A percentile compares a stretch with the other conserved stretches of the same genome.
phyloP scores from a whole-genome alignment of 495 filamentous ascomycete species.

The Tuber umbilicatum region DNA sequence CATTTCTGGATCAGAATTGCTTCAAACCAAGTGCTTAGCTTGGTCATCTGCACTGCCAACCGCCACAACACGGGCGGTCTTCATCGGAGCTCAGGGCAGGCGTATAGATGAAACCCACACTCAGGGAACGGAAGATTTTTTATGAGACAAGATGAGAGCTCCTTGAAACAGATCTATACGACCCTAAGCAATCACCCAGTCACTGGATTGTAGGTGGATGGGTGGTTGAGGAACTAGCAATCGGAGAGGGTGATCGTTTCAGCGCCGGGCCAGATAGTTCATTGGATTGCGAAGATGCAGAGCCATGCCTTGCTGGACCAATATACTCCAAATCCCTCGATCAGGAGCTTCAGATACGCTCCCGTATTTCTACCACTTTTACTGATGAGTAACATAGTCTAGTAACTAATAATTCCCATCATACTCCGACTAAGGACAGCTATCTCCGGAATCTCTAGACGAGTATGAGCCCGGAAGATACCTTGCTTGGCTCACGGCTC shows the following conservation, averaged over 20 bases:
- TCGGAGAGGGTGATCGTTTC: constrained; percentile 67
- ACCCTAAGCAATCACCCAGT: constrained; percentile 66
- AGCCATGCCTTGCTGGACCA: constrained; percentile 66
- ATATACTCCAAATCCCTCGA: constrained; percentile 86
- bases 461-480: constrained; percentile 54
- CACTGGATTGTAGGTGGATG: constrained; percentile 74
- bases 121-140: constrained; percentile 81
- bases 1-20: constrained; percentile 73
- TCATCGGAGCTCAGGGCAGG: constrained; percentile 83
- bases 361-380: neutral
- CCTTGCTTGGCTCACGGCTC: constrained; percentile 83
- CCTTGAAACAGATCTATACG: constrained; percentile 72
- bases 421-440: constrained; percentile 33
- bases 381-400: constrained; percentile 8
- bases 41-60: constrained; percentile 94
- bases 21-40: constrained; percentile 77
- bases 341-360: constrained; percentile 50
- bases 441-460: constrained; percentile 64
- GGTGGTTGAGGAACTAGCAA: constrained; percentile 57
- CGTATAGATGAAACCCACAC: constrained; percentile 92
- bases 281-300: constrained; percentile 69
- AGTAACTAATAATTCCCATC: constrained; percentile 39
- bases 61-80: constrained; percentile 88
- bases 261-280: constrained; percentile 65
- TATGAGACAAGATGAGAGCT: constrained; percentile 89